Base-by-base conservation (phyloP, 768 basidiomycete genomes). In the Suillus variegatus region DNA sequence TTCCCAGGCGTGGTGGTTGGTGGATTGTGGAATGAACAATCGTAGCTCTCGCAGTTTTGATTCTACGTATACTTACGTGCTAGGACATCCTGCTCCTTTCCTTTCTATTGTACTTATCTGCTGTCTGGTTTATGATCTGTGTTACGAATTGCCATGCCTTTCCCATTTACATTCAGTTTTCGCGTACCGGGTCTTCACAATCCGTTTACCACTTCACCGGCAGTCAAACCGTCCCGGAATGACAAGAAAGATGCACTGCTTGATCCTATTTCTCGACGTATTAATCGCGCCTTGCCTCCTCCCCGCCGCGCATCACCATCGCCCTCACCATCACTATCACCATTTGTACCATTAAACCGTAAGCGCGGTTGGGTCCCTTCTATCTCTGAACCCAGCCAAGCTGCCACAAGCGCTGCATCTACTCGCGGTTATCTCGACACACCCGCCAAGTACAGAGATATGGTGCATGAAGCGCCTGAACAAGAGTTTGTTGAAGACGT, bases 281-380 rank as follows among this genome's bases (percentile, higher is more conserved):
- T 32, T 32, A 64, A 63, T 63, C 69, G 68, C 62, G 62, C 61
- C 22, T 32, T 52, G 4, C 61, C 72, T 46, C 71, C 68, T 57
- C 64, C 69, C n/a, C 67, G 71, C 56, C 67, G 69, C 47, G 68
- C 73, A 51, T 72, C 72, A 18, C 76, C 77, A 5, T 16, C 36
- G 40, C 56, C 68, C 7, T 44, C 36, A 46, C 56, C 67, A 9
- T 44, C 69, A 0, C 68, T 73, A 71, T 74, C 82, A 36, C 75
- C 81, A 6, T 76, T 83, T 22, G 71, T 80, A 22, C 72, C 77
- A 20, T 70, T 82, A 47, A 81, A 84, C 4, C 80, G 85, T 61
- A 91, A 91, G 75, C 79, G 92, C 73, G 89, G 88, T 38, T 93
- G 92, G 92, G 86, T 87, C 47, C 91, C 92, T 5, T 80, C 85